Conservation (phyloP, 352 stramenopile genomes). For the Phytophthora citrophthora region DNA sequence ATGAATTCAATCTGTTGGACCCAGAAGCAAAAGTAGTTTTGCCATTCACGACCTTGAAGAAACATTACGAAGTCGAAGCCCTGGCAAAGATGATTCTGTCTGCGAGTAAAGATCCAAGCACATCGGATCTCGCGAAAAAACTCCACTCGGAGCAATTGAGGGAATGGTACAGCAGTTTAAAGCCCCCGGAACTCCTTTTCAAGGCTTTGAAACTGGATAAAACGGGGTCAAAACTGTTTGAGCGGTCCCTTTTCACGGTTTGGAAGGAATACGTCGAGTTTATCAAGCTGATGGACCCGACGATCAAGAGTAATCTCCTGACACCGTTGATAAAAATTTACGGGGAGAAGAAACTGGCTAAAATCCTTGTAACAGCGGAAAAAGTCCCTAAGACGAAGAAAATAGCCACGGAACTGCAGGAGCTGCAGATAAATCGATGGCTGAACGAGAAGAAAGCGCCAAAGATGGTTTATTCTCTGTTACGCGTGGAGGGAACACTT, state of each 20-base stretch:
- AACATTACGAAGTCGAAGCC: neutral
- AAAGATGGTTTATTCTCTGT: neutral
- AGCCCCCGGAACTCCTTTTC: slow-evolving; percentile 2
- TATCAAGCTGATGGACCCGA: slow-evolving; percentile 2
- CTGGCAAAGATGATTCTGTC: slow-evolving; percentile 3
- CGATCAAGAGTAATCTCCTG: slow-evolving; percentile 3
- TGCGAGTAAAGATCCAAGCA: slow-evolving; percentile 6
- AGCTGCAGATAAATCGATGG: neutral
- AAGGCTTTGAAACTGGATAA: slow-evolving; percentile 4
- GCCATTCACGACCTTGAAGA: neutral
- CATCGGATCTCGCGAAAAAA: neutral
- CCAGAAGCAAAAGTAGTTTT: neutral
- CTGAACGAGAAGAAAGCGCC: neutral
- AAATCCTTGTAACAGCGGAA: neutral
- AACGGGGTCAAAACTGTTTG: neutral
- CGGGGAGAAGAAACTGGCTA: slow-evolving; percentile 5
- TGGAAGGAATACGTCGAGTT: slow-evolving; percentile 13
- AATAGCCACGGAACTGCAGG: slow-evolving; percentile 3
- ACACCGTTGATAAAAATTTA: slow-evolving; percentile 8
- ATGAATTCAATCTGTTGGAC: slow-evolving; percentile 3
- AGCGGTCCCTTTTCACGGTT: slow-evolving; percentile 7
- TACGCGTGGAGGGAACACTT: neutral
- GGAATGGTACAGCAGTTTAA: slow-evolving; percentile 10
- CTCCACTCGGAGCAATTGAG: slow-evolving; percentile 9
- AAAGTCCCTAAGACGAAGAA: slow-evolving; percentile 8